Percentiles rank a stretch among this genome's conserved stretches.
Evolutionary conservation across 2,329 filamentous ascomycete species (phyloP).

Genomic region (Penicillium vulpinum): DNA sequence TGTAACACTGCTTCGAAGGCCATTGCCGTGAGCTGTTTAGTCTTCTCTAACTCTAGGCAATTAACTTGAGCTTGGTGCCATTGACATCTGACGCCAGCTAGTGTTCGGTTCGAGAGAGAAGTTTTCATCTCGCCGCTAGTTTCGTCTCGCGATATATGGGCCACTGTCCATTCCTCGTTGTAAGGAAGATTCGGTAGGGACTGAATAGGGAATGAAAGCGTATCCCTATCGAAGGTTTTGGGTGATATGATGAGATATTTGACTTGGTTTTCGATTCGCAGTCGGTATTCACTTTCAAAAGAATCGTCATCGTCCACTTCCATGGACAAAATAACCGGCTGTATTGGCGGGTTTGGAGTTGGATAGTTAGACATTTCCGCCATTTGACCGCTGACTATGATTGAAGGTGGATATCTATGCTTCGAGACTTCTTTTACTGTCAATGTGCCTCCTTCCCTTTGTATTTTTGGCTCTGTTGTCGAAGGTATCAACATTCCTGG

Average conservation of each 20-base stretch:
- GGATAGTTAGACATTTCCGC: no score
- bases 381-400: no score
- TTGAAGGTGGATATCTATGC: no score
- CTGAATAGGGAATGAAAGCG: constrained; percentile 8
- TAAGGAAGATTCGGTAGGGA: constrained; percentile 6
- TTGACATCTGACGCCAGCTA: constrained; percentile 25
- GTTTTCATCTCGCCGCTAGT: constrained; percentile 28
- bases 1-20: constrained; percentile 26
- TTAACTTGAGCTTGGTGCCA: constrained; percentile 29
- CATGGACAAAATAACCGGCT: constrained; percentile 2
- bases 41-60: constrained; percentile 30
- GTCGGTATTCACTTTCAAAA: constrained; percentile 9
- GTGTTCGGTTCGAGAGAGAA: constrained; percentile 23
- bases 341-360: no score
- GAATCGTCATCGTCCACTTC: constrained; percentile 6
- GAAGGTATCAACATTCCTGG: no score
- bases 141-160: constrained; percentile 5
- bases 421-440: no score
- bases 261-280: constrained; percentile 5
- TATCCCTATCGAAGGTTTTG: constrained; percentile 8
- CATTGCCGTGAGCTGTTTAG: constrained; percentile 27
- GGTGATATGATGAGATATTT: constrained; percentile 6
- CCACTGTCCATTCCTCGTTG: constrained; percentile 5
- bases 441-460: no score
- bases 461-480: no score